phyloP scores from a whole-genome alignment of 345 rosid genomes.

The Pseudoturritis turrita region DNA sequence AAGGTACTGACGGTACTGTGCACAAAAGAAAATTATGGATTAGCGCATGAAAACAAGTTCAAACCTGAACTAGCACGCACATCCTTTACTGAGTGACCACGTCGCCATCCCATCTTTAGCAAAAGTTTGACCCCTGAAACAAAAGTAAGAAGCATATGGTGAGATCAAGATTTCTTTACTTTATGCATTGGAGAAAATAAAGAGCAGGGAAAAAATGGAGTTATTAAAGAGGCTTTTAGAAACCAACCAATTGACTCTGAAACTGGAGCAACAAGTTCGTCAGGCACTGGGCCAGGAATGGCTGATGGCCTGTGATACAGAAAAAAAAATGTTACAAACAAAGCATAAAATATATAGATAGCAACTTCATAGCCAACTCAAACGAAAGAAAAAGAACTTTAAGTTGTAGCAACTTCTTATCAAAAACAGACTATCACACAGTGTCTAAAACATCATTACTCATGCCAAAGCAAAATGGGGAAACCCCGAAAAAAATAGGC shows the following conservation, averaged over 20 bases:
- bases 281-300: constrained; percentile 92
- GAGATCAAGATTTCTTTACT: constrained; percentile 2
- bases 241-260: constrained; percentile 88
- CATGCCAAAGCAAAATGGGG: background rate
- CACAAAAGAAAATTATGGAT: constrained; percentile 6
- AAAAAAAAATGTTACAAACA: constrained; percentile 7
- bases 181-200: background rate
- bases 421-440: background rate
- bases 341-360: background rate
- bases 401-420: background rate
- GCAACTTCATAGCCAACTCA: background rate
- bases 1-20: background rate
- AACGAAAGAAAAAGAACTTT: background rate
- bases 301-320: constrained; percentile 72
- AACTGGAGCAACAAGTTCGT: constrained; percentile 80
- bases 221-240: background rate
- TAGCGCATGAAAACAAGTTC: constrained; percentile 7
- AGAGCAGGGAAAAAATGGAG: background rate
- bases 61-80: constrained; percentile 48
- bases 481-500: background rate
- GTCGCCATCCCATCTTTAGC: constrained; percentile 96
- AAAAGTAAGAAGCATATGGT: constrained; percentile 17
- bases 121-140: constrained; percentile 75
- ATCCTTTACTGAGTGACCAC: constrained; percentile 77
- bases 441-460: background rate